Conservation (phyloP, 1,139 yeast genomes). For the Pichia norvegensis region DNA sequence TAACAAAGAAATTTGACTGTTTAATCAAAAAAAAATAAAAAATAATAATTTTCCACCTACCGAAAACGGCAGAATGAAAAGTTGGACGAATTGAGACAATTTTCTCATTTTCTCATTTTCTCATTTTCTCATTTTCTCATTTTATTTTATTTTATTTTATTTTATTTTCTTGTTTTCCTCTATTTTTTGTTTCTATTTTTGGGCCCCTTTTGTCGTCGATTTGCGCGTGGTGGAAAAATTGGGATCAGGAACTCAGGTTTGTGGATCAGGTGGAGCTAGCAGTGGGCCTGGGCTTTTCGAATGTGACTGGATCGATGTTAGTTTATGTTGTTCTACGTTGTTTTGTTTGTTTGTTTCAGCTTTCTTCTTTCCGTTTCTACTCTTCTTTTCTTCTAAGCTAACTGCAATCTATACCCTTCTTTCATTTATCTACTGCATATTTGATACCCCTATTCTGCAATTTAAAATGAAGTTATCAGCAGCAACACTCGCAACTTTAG, state of each 20-base stretch:
- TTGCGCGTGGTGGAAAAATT: neutral
- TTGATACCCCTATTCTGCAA: neutral
- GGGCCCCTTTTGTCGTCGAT: neutral
- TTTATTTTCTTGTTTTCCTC: neutral
- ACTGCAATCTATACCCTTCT: too few relatives aligned
- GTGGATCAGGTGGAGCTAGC: too few relatives aligned
- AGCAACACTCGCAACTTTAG: conserved; percentile 26
- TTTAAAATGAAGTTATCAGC: conserved; percentile 22
- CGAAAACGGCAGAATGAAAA: neutral
- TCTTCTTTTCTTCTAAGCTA: conserved; percentile 15
- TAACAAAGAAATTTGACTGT: neutral
- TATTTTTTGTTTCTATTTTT: conserved; percentile 1
- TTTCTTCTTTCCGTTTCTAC: conserved; percentile 14
- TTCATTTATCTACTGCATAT: too few relatives aligned
- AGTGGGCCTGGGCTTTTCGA: too few relatives aligned
- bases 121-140: conserved; percentile 6
- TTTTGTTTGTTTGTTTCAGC: too few relatives aligned
- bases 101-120: conserved; percentile 4
- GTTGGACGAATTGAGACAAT: too few relatives aligned
- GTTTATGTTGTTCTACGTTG: too few relatives aligned
- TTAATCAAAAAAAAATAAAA: conserved; percentile 6
- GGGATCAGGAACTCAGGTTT: too few relatives aligned
- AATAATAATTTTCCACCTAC: neutral
- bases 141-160: neutral
- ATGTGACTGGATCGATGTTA: too few relatives aligned